Base-by-base conservation (phyloP, 2,329 filamentous ascomycete genomes). In the Xylariaceae sp. region DNA sequence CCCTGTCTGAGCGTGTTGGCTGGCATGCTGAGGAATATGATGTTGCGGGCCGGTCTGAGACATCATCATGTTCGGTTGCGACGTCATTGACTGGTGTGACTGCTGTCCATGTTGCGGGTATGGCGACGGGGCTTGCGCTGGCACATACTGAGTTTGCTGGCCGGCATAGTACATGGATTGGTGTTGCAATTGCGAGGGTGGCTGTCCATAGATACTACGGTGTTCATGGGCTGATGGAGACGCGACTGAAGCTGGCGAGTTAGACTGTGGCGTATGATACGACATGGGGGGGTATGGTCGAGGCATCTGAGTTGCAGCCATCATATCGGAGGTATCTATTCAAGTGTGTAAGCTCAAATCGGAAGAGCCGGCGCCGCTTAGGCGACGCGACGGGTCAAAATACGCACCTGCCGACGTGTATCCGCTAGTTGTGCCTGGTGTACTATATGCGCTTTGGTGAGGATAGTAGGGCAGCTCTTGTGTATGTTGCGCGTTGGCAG, bases 241-340 rank as follows among this genome's bases (percentile, higher is more conserved):
- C 64, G 92, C 89, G 68, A 97, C 92, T 54, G 92, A 96, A 45
- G 91, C 90, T 53, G 93, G 93, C 57, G 93, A 96, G 75, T 93
- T 96, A 58, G 92, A 96, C 77, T 97, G 92, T 57, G 92, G 92
- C 15, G 92, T 95, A 75, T 97, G 90, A 73, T 97, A 97, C 37
- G 81, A 82, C 72, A 96, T 96, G 61, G 91, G 90, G 67, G 92
- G 92, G 73, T 95, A 96, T 51, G 87, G 85, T 74, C 88, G 85
- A 75, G 90, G 88, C 89, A 86, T 82, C 72, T 80, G 77, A 63
- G 77, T 78, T 69, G 83, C 80, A 76, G 87, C 88, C 82, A 84
- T 88, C 79, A 87, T 87, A 66, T 86, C 83, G 76, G 80, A 80
- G 61, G 80, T 83, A 71, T 85, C 83, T 84, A 63, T 59, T 15